Evolutionary conservation across 495 filamentous ascomycete genomes (phyloP).

Genomic region (Ramalina intermedia): DNA sequence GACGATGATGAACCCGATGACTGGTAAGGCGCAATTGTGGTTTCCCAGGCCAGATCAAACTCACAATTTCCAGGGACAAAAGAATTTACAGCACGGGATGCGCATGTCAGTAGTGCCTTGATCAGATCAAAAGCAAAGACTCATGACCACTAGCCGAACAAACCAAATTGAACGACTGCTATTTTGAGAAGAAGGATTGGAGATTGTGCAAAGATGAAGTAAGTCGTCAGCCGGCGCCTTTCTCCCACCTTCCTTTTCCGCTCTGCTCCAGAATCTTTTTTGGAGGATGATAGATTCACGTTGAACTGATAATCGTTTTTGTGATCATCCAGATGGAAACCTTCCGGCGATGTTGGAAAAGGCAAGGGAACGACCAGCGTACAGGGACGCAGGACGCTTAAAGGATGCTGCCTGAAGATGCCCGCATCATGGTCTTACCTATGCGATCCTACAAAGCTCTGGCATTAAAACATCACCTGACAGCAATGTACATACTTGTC

Average conservation of each 20-base stretch:
- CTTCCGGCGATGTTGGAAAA: constrained; percentile 88
- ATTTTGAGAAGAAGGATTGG: constrained; percentile 95
- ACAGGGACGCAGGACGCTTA: constrained; percentile 57
- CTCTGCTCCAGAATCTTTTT: neutral
- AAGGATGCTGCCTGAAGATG: neutral
- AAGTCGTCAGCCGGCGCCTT: constrained; percentile 24
- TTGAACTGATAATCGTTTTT: neutral
- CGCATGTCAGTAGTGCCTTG: constrained; percentile 43
- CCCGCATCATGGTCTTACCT: no score
- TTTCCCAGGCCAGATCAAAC: constrained; percentile 2
- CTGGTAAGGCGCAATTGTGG: constrained; percentile 45
- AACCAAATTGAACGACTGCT: constrained; percentile 83
- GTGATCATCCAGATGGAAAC: constrained; percentile 59
- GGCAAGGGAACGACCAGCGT: constrained; percentile 72
- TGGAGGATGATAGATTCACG: no score
- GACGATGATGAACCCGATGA: constrained; percentile 89
- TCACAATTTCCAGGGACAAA: constrained; percentile 56
- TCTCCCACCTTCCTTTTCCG: neutral
- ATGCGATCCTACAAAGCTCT: no score
- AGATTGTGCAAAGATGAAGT: constrained; percentile 79
- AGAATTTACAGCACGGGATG: constrained; percentile 95
- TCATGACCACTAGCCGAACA: constrained; percentile 54
- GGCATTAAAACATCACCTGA: no score
- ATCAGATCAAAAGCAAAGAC: neutral
- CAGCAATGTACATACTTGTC: no score